Evolutionary conservation across 768 basidiomycete species (phyloP), one percentile per base, ranked within the genome.

Genomic region (Phaeotremella fagi): DNA sequence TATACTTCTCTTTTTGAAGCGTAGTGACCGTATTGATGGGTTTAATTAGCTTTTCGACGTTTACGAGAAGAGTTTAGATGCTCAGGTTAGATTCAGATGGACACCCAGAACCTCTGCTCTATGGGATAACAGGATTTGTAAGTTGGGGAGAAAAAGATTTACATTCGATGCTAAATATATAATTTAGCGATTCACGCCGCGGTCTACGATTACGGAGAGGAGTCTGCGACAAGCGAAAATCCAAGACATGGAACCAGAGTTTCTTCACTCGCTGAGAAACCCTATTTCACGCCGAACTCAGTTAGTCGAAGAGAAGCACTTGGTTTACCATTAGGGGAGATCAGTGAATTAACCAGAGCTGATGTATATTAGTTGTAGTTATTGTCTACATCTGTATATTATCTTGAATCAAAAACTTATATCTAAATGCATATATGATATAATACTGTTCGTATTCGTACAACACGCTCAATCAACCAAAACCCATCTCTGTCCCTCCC

Each of bases 91-190:
- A 75, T 73, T 74, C 75, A 77, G 77, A 16, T 83, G 82, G 82
- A 68, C 71, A 26, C 61, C 66, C 37, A 78, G 82, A 57, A 80
- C 82, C 44, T 69, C 82, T 20, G 82, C 82, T 0, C 79, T 83
- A 54, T 83, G 82, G 82, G 82, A 82, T 50, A 83, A 83, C 61
- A 44, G 48, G 28, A 54, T 60, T 22, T 51, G 49, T 60, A 42
- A 42, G 22, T 27, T n/a, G 31, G 7, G 9, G 31, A 33, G 31
- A 16, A 42, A n/a, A 16, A 23, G 25, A n/a, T n/a, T 42, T 12
- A 26, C 20, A 7, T n/a, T n/a, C 7, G 36, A 15, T 41, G 38
- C 7, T n/a, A 35, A 35, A 9, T 43, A 33, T 25, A 26, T 22
- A 1, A 7, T 20, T 3, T 25, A 56, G 48, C 52, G 4, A 58